phyloP scores from a whole-genome alignment of 169 alveolate species.

The Cystoisospora suis region DNA sequence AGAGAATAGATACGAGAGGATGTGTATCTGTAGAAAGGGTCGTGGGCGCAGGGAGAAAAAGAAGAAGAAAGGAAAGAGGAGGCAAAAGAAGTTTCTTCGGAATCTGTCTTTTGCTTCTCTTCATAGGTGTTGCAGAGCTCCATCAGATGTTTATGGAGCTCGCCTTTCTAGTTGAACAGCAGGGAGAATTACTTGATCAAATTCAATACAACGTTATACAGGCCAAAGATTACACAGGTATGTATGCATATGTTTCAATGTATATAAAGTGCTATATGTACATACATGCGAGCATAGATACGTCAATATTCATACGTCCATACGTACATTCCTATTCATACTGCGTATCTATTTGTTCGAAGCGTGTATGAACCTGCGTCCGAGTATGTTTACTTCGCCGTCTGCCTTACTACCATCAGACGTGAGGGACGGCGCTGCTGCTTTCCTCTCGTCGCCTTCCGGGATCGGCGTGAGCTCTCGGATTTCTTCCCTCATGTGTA shows the following conservation, averaged over 20 bases:
- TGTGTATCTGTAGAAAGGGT: no score
- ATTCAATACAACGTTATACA: conserved; percentile 71
- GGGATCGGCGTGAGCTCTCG: not conserved
- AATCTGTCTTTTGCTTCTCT: no score
- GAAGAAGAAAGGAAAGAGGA: no score
- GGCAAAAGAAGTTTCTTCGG: no score
- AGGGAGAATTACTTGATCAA: conserved; percentile 81
- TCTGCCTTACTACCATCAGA: no score
- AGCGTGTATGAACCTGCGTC: no score
- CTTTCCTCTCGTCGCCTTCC: not conserved
- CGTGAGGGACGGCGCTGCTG: not conserved
- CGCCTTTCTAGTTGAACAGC: conserved; percentile 77
- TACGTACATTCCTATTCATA: not conserved
- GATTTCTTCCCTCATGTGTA: no score
- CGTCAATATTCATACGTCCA: not conserved
- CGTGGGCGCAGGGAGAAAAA: no score
- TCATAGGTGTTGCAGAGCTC: conserved; percentile 73
- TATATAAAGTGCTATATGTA: not conserved
- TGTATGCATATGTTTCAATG: not conserved
- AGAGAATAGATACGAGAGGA: no score
- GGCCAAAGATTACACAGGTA: conserved; percentile 74
- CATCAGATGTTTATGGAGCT: conserved; percentile 79
- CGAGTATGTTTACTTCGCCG: no score
- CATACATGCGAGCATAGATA: not conserved
- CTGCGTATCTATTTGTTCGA: not conserved